Evolutionary conservation across 1,139 yeast genomes (phyloP), one percentile per base, ranked within the genome.

Genomic region (Zygoascus meyerae): DNA sequence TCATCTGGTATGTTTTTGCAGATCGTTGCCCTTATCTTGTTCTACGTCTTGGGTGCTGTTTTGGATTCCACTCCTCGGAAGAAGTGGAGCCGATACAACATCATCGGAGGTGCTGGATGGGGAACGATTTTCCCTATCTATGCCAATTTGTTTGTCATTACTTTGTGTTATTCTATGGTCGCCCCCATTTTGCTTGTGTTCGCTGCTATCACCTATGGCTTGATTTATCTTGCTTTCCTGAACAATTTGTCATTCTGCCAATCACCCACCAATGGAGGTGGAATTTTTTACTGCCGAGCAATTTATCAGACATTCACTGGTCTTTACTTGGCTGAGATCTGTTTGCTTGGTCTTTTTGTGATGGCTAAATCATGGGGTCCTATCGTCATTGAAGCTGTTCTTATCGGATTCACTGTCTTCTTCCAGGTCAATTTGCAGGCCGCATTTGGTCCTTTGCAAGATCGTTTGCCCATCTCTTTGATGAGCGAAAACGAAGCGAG

Each of bases 301-400:
- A 70, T 92, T 52, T 83, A 82, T 67, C 96, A 92, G 68, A 81
- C 92, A 0, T 80, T 92, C 61, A 82, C 85, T 36, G 97, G 97
- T 48, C 67, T 92, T 40, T 92, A 92, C 65, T 67, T 92, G 55
- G 95, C 94, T 16, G 92, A 92, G 66, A 66, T 89, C 30, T 86
- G 95, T 70, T 62, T 92, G 61, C 68, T 90, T 54, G 97, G 95
- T 48, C 72, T 92, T 53, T 87, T 89, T 63, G 86, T 81, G 26
- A 87, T 89, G 59, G 94, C 95, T 54, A 86, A 87, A 73, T 86
- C 95, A 48, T 90, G 96, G 96, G 97, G 95, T 35, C 95, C 95
- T 42, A 76, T 90, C 54, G 90, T 78, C 12, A 69, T 92, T 46
- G 87, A 85, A 65, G 83, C 78, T 7, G 73, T 86, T 48, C 71